Base-by-base conservation (phyloP, 1,139 yeast genomes). In the Geotrichum histeridarum region DNA sequence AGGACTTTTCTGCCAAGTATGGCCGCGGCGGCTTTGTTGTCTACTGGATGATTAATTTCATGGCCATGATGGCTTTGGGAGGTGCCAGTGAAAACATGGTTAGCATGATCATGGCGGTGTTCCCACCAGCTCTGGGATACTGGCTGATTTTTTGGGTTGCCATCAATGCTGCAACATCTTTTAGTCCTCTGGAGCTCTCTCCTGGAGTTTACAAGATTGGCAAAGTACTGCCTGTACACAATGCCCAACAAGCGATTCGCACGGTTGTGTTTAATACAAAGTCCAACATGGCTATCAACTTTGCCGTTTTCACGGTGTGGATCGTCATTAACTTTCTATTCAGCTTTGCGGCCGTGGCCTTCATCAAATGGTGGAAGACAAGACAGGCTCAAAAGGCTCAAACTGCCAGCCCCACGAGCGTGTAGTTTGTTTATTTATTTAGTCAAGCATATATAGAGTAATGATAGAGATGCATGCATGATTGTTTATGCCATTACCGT, bases 61-160 rank as follows among this genome's bases (percentile, higher is more conserved):
- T 83, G 54, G 76, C 80, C 51, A 78, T 84, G 77, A 70, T 77
- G 54, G 84, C 88, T 0, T 76, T 81, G 30, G 86, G 86, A 31
- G 83, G 82, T 35, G 79, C 82, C 31, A 82, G 80, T 62, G 90
- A 84, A 66, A 79, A 81, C 58, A 73, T 79, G 55, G 79, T 80
- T 12, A 66, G 77, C 57, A 49, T 81, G 4, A 66, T 80, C 4
- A 70, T 79, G 51, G 70, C 78, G 0, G 61, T 67, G 41, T 74
- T 72, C 44, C 81, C 82, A 6, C 77, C 80, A n/a, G 67, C 74
- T 47, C 60, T 83, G 12, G 84, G 87, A 0, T 74, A 81, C 48
- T 83, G 88, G 86, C 71, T 84, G 66, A 73, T 83, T 59, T 74
- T 78, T 57, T 80, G 81, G 77, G 82, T 83, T 63, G 78, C 83